phyloP scores from a whole-genome alignment of 495 filamentous ascomycete genomes.

The Lophiostoma macrostomum region DNA sequence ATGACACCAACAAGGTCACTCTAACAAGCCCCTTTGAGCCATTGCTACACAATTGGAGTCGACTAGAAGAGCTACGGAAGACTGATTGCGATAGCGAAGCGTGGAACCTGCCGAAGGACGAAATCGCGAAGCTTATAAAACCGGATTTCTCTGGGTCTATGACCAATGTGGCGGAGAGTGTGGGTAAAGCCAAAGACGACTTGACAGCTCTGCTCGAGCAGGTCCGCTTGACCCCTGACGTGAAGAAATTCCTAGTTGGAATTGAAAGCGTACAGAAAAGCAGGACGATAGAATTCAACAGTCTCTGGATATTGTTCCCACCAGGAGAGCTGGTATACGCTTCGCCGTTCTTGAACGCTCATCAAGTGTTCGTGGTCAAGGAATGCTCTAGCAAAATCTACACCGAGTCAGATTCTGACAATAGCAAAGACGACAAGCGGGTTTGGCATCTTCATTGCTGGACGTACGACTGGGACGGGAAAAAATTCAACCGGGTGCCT shows the following conservation, averaged over 20 bases:
- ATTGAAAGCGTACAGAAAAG: background rate
- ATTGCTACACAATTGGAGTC: background rate
- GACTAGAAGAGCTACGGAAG: background rate
- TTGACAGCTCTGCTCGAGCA: background rate
- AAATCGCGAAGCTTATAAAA: background rate
- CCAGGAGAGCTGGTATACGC: conserved; percentile 1
- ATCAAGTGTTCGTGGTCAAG: background rate
- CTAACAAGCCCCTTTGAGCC: conserved; percentile 1
- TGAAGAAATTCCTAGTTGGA: background rate
- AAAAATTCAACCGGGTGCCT: conserved; percentile 1
- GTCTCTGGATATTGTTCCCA: background rate
- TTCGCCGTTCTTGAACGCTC: background rate
- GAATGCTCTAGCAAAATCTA: background rate
- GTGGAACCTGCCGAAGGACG: background rate
- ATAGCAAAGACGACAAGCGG: background rate
- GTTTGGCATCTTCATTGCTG: background rate
- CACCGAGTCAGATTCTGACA: background rate
- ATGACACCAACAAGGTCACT: background rate
- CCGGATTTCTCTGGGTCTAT: background rate
- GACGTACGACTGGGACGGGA: conserved; percentile 1
- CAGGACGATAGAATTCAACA: background rate
- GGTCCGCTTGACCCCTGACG: background rate
- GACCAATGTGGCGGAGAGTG: background rate
- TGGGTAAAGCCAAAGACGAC: background rate
- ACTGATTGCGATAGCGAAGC: background rate